A percentile compares a stretch with the other conserved stretches of the same genome.
phyloP scores from a whole-genome alignment of 2,329 filamentous ascomycete genomes.

The Paradendryphiella salina region DNA sequence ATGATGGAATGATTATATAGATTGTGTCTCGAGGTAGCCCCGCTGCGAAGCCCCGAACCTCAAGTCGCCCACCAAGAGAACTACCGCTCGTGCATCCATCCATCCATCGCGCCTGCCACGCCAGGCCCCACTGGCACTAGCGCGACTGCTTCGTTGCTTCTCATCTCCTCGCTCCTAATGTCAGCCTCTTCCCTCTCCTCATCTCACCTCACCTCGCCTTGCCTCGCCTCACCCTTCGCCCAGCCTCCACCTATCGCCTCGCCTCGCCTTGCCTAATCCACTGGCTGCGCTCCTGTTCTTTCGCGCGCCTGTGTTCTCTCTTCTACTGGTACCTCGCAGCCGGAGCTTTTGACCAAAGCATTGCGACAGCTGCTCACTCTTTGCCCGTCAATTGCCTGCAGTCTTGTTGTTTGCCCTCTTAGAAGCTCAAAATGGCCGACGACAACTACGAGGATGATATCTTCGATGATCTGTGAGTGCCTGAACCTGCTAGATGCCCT shows the following conservation, averaged over 20 bases:
- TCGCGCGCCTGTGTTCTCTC: background rate
- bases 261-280: background rate
- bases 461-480: slow-evolving; percentile 87
- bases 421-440: slow-evolving; percentile 66
- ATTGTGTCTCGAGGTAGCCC: slow-evolving; percentile 13
- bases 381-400: background rate
- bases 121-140: slow-evolving; percentile 26
- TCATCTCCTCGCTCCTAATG: slow-evolving; percentile 27
- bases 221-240: background rate
- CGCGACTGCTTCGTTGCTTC: slow-evolving; percentile 18
- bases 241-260: background rate
- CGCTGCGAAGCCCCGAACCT: slow-evolving; percentile 23
- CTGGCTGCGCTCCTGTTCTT: background rate
- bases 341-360: background rate
- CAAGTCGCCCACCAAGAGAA: slow-evolving; percentile 10
- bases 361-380: background rate
- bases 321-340: background rate
- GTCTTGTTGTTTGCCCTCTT: background rate
- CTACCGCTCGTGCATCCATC: slow-evolving; percentile 8
- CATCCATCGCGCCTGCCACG: slow-evolving; percentile 16
- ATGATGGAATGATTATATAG: slow-evolving; percentile 32
- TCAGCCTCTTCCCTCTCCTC: slow-evolving; percentile 27
- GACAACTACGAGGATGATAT: slow-evolving; percentile 91
- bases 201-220: background rate
- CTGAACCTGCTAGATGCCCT: background rate